Evolutionary conservation across 352 stramenopile genomes (phyloP).

Genomic region (Globisporangium abappressorium): DNA sequence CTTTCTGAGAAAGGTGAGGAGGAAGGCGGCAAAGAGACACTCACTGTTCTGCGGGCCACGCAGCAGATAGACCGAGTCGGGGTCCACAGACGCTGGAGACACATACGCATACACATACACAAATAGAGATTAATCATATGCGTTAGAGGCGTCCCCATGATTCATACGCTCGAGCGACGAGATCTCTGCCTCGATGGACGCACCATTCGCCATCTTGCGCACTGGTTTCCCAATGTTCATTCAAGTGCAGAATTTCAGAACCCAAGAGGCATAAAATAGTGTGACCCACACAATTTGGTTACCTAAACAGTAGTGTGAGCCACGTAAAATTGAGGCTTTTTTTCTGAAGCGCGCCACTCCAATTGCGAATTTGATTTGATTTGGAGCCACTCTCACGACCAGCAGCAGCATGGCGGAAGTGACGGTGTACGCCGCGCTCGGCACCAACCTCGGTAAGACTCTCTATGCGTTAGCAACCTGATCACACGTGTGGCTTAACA

Average conservation of each 20-base stretch:
- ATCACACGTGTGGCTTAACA: background rate
- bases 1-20: background rate
- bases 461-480: background rate
- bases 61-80: slow-evolving; percentile 59
- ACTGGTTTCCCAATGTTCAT: slow-evolving; percentile 4
- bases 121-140: background rate
- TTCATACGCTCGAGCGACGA: background rate
- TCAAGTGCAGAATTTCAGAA: background rate
- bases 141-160: background rate
- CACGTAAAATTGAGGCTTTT: background rate
- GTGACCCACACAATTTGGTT: background rate
- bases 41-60: slow-evolving; percentile 55
- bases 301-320: background rate
- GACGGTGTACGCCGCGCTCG: slow-evolving; percentile 51
- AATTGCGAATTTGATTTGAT: background rate
- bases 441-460: slow-evolving; percentile 67
- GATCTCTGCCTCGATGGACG: background rate
- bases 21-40: slow-evolving; percentile 11
- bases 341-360: background rate
- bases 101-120: background rate
- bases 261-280: background rate
- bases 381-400: background rate
- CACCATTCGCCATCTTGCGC: slow-evolving; percentile 14
- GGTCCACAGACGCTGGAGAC: slow-evolving; percentile 26
- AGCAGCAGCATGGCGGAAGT: slow-evolving; percentile 5